Base-by-base conservation (phyloP, 2,329 filamentous ascomycete species). In the Cladosporium velox region DNA sequence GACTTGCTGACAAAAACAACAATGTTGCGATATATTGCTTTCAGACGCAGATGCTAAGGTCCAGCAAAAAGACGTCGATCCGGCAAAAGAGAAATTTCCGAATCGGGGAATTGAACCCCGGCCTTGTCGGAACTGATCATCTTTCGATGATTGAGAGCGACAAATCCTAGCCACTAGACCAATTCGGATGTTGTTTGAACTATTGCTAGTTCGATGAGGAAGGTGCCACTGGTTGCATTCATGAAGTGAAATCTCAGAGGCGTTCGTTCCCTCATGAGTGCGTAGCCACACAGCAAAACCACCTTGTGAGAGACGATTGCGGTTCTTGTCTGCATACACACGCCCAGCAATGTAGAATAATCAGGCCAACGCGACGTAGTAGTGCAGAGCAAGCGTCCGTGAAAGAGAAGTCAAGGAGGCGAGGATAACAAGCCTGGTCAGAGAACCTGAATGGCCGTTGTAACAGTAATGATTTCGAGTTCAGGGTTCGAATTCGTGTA, bases 151-250 rank as follows among this genome's bases (percentile, higher is more conserved):
- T 38, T 58, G 55, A 58, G 55, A 58, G 55, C 55, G 55, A 58
- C 55, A 58, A 58, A 58, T 58, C 55, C 55, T 58, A 58, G 55
- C 55, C 55, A 58, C 55, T 58, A 58, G 55, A 58, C 55, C 55
- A 58, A 38, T 38, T 58, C 55, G 55, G 55, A 58, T 58, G 10
- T 47, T 47, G n/a, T 26, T 34, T 0, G 52, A 55, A 55, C 15
- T 11, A 21, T 10, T 14, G 32, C 32, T 34, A 15, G 28, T 34
- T 54, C 28, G 52, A 55, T 55, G 52, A 21, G 30, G 28, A 14
- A 34, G 30, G 8, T 2, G 28, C 30, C 4, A 21, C 28, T 14
- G 1, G 18, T 4, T 55, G 52, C 4, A 3, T n/a, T 18, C 1
- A 55, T 34, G 30, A 55, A 55, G 52, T 21, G 18, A 21, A 12